phyloP scores from a whole-genome alignment of 306 rosid genomes.

The Gastrolobium villosum region DNA sequence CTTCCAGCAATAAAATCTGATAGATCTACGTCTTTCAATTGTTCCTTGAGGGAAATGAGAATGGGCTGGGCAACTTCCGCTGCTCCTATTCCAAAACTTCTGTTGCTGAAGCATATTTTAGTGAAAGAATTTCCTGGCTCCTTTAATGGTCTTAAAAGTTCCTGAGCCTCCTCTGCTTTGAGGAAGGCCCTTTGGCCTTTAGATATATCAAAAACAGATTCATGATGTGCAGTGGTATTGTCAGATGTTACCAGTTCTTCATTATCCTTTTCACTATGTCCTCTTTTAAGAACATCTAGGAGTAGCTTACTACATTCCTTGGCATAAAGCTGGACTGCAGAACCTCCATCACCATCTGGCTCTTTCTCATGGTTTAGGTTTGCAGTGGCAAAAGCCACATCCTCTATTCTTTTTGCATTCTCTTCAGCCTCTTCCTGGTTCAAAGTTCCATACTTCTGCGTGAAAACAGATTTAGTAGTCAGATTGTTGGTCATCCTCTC shows the following conservation, averaged over 20 bases:
- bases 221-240: conserved; percentile 43
- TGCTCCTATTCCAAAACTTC: conserved; percentile 82
- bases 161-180: conserved; percentile 82
- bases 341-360: conserved; percentile 98
- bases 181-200: conserved; percentile 78
- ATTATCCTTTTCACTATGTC: conserved; percentile 55
- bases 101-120: conserved; percentile 94
- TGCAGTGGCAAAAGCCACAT: conserved; percentile 79
- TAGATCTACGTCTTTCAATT: conserved; percentile 82
- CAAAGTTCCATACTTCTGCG: conserved; percentile 83
- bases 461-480: conserved; percentile 75
- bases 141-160: conserved; percentile 75
- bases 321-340: conserved; percentile 98
- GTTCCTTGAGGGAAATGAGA: conserved; percentile 72
- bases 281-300: conserved; percentile 81
- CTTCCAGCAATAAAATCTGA: conserved; percentile 93
- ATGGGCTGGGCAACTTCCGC: conserved; percentile 78
- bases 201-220: conserved; percentile 81
- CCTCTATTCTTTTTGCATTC: conserved; percentile 85
- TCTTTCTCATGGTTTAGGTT: conserved; percentile 71
- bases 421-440: conserved; percentile 81
- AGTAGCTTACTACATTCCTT: conserved; percentile 90
- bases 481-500: conserved; percentile 90
- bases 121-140: conserved; percentile 80
- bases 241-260: conserved; percentile 52